Evolutionary conservation across 108 stramenopile genomes (phyloP), one percentile per base, ranked within the genome.

Genomic region (Cyclotella choctawhatcheeana): DNA sequence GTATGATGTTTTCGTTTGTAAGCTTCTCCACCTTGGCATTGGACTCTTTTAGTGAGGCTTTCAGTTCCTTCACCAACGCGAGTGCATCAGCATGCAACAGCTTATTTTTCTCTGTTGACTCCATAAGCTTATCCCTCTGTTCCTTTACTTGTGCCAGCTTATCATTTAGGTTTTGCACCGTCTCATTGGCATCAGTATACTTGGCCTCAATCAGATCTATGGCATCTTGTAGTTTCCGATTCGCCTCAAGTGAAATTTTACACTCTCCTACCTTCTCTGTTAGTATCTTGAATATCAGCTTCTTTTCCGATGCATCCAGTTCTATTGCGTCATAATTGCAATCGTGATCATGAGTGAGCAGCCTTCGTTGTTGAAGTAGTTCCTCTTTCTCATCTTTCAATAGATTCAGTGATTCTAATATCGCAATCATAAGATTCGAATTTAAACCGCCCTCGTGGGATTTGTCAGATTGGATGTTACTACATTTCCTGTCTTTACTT

Each of bases 1-100:
- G 40, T 21, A 60, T 60, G 13, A 60, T 60, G 37, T 60, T 60
- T 12, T 60, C 59, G 20, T 60, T 60, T 3, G 59, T 60, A 35
- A 60, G 40, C 13, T 40, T 10, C 17, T 35, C 35, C 1, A 60
- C 37, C 13, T 40, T 43, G 37, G 37, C 59, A 43, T 60, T 40
- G 10, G 40, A 60, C 40, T 60, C 37, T 6, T 26, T 30, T 17
- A 60, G 25, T 27, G 20, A 22, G 4, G 22, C 59, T 21, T 60
- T 60, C 22, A 35, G 16, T 22, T 60, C 59, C 6, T 16, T 5
- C 2, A 60, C 20, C 10, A 24, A 60, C 3, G 59, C 35, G 17
- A 43, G 20, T 56, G 20, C 2, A 27, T 56, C 55, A 4, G 55
- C 55, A 12, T 31, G 13, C 27, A 30, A 31, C 14, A n/a, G 2